A percentile compares a stretch with the other conserved stretches of the same genome.
Evolutionary conservation across 2,329 filamentous ascomycete genomes (phyloP).

Genomic region (Calonectria hawksworthii): DNA sequence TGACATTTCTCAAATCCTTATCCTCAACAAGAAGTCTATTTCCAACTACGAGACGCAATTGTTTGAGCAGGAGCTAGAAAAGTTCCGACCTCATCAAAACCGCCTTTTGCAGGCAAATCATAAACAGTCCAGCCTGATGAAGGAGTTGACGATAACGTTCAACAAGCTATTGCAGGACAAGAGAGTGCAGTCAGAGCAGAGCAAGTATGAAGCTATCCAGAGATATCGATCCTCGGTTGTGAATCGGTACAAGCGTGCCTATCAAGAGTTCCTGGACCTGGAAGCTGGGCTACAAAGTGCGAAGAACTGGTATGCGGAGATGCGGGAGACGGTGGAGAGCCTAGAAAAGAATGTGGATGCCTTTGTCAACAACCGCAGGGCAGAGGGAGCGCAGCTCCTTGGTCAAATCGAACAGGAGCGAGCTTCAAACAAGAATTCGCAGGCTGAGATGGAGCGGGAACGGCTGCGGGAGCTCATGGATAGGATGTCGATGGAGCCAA

Average conservation of each 20-base stretch:
- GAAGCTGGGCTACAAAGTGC: slow-evolving; percentile 88
- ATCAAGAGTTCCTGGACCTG: slow-evolving; percentile 93
- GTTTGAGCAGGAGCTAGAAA: slow-evolving; percentile 97
- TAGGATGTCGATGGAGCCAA: slow-evolving; percentile 88
- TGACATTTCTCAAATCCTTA: slow-evolving; percentile 97
- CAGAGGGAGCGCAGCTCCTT: slow-evolving; percentile 91
- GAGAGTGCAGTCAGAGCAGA: slow-evolving; percentile 92
- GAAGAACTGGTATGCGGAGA: slow-evolving; percentile 94
- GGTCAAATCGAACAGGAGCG: slow-evolving; percentile 88
- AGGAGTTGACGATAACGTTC: slow-evolving; percentile 91
- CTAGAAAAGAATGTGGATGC: slow-evolving; percentile 96
- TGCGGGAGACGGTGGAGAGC: slow-evolving; percentile 94
- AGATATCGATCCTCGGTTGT: slow-evolving; percentile 85
- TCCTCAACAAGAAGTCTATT: slow-evolving; percentile 97
- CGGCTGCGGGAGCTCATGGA: slow-evolving; percentile 93
- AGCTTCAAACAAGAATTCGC: slow-evolving; percentile 68
- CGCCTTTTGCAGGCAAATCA: slow-evolving; percentile 93
- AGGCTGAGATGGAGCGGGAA: slow-evolving; percentile 89
- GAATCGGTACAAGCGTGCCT: slow-evolving; percentile 89
- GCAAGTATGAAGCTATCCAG: slow-evolving; percentile 91
- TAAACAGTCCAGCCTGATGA: slow-evolving; percentile 94
- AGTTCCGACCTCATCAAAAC: slow-evolving; percentile 94
- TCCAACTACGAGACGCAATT: slow-evolving; percentile 91
- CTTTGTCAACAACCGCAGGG: slow-evolving; percentile 94
- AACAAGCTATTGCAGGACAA: slow-evolving; percentile 93